Percentiles rank a stretch among this genome's conserved stretches.
These are phyloP conservation scores for Gryganskiella cystojenkinii DNA, from an alignment of 192 early-diverging fungal genomes.

Conservation along the genomic window DNA sequence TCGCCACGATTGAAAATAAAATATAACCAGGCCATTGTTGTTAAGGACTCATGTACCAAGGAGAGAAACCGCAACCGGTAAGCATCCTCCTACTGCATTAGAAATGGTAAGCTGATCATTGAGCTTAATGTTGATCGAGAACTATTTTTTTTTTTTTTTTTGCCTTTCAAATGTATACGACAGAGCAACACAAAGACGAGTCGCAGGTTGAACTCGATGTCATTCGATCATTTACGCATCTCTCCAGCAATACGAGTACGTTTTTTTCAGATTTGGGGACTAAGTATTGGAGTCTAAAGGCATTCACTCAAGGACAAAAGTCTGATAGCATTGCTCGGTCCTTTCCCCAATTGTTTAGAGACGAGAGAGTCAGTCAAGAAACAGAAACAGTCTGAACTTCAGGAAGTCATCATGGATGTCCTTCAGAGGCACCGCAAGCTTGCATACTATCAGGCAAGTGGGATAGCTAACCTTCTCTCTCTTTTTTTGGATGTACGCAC, in stretches of 20 bases:
- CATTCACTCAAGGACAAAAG: too few relatives aligned
- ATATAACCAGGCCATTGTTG: constrained; percentile 61
- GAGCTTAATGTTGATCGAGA: too few relatives aligned
- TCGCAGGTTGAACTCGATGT: constrained; percentile 60
- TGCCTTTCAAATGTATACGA: not conserved
- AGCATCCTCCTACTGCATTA: too few relatives aligned
- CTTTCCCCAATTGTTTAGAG: constrained; percentile 12
- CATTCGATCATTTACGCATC: constrained; percentile 57
- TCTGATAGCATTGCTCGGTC: not conserved
- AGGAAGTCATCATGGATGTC: constrained; percentile 60
- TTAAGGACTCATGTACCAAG: constrained; percentile 43
- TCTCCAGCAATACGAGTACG: constrained; percentile 42
- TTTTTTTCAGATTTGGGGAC: too few relatives aligned
- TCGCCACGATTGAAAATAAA: too few relatives aligned
- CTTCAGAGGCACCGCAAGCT: constrained; percentile 57
- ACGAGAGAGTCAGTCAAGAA: constrained; percentile 34
- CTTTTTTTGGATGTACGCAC: too few relatives aligned
- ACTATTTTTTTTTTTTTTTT: not conserved
- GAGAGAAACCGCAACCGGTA: not conserved
- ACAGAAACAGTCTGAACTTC: constrained; percentile 58
- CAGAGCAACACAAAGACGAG: constrained; percentile 58
- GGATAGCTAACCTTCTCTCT: not conserved
- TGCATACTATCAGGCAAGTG: constrained; percentile 63
- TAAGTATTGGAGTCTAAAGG: too few relatives aligned
- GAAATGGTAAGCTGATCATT: too few relatives aligned